phyloP scores from a whole-genome alignment of 208 protist species.

The Acanthamoeba royreba region DNA sequence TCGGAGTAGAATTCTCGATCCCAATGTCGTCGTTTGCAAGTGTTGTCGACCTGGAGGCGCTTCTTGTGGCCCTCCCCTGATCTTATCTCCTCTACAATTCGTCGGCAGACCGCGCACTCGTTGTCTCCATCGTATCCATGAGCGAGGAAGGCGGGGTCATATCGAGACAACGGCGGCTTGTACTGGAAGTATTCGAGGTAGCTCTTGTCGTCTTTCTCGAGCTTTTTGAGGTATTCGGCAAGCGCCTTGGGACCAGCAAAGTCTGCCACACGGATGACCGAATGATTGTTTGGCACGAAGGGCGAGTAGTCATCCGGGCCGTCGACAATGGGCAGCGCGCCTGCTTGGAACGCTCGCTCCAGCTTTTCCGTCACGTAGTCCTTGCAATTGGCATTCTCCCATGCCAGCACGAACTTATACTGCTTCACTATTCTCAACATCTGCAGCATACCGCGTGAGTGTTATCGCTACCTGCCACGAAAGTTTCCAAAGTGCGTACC shows the following conservation, averaged over 20 bases:
- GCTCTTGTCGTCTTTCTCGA: slow-evolving; percentile 55
- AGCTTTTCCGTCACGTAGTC: slow-evolving; percentile 63
- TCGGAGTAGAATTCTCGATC: neutral
- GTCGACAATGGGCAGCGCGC: slow-evolving; percentile 12
- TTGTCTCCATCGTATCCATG: neutral
- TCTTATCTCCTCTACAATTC: neutral
- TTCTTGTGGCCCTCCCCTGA: neutral
- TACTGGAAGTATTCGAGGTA: slow-evolving; percentile 60
- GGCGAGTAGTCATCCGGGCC: slow-evolving; percentile 27
- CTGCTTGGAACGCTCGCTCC: neutral
- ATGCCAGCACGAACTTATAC: slow-evolving; percentile 39
- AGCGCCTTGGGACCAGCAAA: slow-evolving; percentile 58
- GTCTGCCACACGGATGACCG: slow-evolving; percentile 56
- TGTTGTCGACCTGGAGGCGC: neutral
- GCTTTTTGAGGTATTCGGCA: slow-evolving; percentile 56
- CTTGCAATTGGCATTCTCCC: slow-evolving; percentile 35
- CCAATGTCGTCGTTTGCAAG: neutral
- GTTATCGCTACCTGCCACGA: neutral
- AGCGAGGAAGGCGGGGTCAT: neutral
- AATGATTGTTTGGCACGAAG: slow-evolving; percentile 41
- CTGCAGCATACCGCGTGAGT: neutral
- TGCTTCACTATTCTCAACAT: neutral
- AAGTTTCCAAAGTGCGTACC: neutral
- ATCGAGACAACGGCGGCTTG: neutral
- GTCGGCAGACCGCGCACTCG: neutral